phyloP scores from a whole-genome alignment of 1,284 basidiomycete species.

The Cryptococcus sp. region DNA sequence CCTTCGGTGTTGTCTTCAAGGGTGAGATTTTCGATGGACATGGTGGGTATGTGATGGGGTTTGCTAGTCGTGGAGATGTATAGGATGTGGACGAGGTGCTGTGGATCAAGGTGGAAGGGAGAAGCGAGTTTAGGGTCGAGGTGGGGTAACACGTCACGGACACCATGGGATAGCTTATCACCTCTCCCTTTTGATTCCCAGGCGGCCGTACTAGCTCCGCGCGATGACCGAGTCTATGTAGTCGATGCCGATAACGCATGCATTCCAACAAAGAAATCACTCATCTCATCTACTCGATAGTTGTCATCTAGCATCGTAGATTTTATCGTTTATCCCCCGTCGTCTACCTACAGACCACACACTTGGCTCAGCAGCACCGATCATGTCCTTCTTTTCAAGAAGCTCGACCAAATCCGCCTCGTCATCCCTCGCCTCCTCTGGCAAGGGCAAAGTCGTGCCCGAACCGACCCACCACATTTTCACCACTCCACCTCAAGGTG shows the following conservation, averaged over 20 bases:
- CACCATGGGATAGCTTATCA: neutral
- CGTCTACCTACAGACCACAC: too few species aligned
- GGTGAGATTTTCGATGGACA: conserved; percentile 56
- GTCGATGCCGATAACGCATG: too few species aligned
- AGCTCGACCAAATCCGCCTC: conserved; percentile 20
- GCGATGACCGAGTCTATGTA: too few species aligned
- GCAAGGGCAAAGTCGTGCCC: conserved; percentile 9
- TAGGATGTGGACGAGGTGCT: neutral
- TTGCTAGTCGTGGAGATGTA: conserved; percentile 11
- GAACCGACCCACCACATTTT: conserved; percentile 49
- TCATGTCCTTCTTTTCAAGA: conserved; percentile 22
- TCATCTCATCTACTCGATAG: too few species aligned
- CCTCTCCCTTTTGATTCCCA: too few species aligned
- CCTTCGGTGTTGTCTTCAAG: conserved; percentile 52
- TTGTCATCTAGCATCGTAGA: too few species aligned
- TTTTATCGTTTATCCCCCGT: too few species aligned
- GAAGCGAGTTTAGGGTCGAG: neutral
- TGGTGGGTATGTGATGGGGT: conserved; percentile 53
- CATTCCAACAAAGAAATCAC: too few species aligned
- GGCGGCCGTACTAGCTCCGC: too few species aligned
- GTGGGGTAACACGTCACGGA: neutral
- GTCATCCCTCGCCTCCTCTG: conserved; percentile 19
- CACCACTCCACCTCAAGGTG: conserved; percentile 49
- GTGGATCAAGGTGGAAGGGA: neutral
- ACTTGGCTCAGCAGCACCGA: neutral